phyloP scores from a whole-genome alignment of 495 filamentous ascomycete genomes.

The Xylaria castorea region DNA sequence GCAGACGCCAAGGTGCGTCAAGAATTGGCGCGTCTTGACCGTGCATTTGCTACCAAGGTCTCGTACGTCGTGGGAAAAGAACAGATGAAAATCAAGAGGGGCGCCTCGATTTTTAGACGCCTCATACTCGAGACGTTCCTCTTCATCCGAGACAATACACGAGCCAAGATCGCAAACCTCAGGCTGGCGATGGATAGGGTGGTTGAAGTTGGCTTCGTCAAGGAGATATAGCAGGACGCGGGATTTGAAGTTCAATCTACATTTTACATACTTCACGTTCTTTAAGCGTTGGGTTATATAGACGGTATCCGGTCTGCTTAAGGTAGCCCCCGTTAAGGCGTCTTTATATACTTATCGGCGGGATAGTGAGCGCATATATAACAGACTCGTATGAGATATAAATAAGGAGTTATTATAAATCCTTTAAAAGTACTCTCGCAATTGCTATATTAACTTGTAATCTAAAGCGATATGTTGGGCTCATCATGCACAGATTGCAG shows the following conservation, averaged over 20 bases:
- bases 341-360: not conserved
- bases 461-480: not conserved
- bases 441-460: not conserved
- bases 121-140: constrained; percentile 63
- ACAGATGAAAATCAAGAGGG: constrained; percentile 63
- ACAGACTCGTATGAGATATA: not conserved
- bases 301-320: not conserved
- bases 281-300: not conserved
- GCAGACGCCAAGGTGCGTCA: constrained; percentile 46
- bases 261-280: not conserved
- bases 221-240: constrained; percentile 56
- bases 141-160: constrained; percentile 73
- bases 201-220: constrained; percentile 75
- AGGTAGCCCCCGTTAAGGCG: not conserved
- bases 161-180: constrained; percentile 67
- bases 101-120: constrained; percentile 53
- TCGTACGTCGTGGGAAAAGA: constrained; percentile 78
- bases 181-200: constrained; percentile 65
- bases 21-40: constrained; percentile 59
- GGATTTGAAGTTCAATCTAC: not conserved
- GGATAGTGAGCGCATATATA: not conserved
- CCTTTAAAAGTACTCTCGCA: not conserved
- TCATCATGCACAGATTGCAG: not conserved
- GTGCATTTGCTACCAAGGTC: constrained; percentile 65
- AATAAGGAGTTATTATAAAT: not conserved